Conservation (phyloP, 495 filamentous ascomycete genomes). For the Xylaria scruposa region DNA sequence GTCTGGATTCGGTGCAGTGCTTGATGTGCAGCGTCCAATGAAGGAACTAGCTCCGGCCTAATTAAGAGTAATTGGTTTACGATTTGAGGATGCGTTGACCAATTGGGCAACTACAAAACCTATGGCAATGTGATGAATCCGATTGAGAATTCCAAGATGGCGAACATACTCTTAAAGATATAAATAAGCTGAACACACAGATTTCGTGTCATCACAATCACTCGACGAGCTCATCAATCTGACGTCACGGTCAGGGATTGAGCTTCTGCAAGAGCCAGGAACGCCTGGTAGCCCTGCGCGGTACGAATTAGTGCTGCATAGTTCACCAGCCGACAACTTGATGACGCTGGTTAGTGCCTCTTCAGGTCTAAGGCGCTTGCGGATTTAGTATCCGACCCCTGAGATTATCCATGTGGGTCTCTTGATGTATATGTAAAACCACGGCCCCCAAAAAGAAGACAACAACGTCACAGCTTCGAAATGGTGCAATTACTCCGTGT, state of each 20-base stretch:
- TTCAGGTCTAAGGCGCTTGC: not conserved
- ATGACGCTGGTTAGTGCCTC: slow-evolving; percentile 8
- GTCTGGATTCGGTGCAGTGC: not conserved
- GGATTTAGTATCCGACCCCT: not conserved
- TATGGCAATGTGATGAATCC: not conserved
- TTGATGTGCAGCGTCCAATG: not conserved
- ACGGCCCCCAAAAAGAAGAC: not conserved
- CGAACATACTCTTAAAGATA: not conserved
- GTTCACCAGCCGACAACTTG: not conserved
- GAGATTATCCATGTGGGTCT: not conserved
- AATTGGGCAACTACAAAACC: not conserved
- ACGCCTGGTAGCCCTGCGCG: not conserved
- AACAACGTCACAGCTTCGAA: not conserved
- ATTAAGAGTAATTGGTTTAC: not conserved
- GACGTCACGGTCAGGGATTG: slow-evolving; percentile 20
- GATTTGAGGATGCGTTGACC: not conserved
- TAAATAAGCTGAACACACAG: not conserved
- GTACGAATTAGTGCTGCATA: not conserved
- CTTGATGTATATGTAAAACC: too few species aligned
- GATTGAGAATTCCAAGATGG: not conserved
- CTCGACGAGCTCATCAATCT: slow-evolving; percentile 21
- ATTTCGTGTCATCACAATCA: slow-evolving; percentile 1
- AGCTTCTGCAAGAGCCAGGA: not conserved
- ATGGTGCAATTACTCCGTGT: not conserved
- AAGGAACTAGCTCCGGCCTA: not conserved